Evolutionary conservation across 2,329 filamentous ascomycete genomes (phyloP).

Genomic region (Pyrenophora teres): DNA sequence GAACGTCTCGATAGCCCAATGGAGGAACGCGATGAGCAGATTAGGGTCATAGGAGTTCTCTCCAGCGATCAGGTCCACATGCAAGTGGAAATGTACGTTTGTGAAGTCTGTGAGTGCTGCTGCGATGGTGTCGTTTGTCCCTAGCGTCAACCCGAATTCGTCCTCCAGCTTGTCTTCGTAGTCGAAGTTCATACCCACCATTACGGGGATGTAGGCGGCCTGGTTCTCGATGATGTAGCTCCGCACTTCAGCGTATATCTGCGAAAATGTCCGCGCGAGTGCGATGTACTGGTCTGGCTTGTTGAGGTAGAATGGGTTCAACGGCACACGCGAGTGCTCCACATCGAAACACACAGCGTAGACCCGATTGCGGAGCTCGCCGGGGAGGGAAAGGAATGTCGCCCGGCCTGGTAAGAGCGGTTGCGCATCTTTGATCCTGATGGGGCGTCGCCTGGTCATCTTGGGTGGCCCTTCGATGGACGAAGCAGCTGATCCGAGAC

Average conservation of each 20-base stretch:
- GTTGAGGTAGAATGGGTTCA: conserved; percentile 1
- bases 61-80: background rate
- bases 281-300: background rate
- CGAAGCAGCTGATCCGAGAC: too few species aligned
- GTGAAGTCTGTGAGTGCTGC: conserved; percentile 3
- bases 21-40: background rate
- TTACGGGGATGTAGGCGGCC: conserved; percentile 3
- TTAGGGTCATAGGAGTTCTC: background rate
- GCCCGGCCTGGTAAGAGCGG: background rate
- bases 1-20: background rate
- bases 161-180: background rate
- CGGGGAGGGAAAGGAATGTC: conserved; percentile 7
- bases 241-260: conserved; percentile 3
- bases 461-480: background rate
- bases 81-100: conserved; percentile 5
- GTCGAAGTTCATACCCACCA: conserved; percentile 1
- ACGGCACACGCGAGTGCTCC: conserved; percentile 1
- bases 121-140: conserved; percentile 5
- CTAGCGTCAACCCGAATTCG: conserved; percentile 1
- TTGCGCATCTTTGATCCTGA: background rate
- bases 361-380: conserved; percentile 6
- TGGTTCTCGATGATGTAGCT: conserved; percentile 4
- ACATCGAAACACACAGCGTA: background rate
- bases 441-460: background rate
- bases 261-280: background rate